Evolutionary conservation across 179 eudicot species (phyloP).

Genomic region (Silene coronaria): DNA sequence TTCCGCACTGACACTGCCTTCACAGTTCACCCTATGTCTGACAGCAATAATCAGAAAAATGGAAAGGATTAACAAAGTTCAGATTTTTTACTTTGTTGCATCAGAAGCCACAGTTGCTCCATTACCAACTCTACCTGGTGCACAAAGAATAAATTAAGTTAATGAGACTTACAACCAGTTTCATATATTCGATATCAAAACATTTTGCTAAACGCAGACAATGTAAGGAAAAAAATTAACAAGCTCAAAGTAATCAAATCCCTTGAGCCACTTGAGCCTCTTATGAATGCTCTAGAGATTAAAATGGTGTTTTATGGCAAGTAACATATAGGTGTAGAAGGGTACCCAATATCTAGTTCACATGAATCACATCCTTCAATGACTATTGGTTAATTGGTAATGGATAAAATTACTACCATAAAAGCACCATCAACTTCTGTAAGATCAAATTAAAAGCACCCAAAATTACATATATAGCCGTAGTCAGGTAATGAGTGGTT

Average conservation of each 20-base stretch:
- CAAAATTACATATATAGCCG: neutral
- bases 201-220: neutral
- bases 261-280: no score
- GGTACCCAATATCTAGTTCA: neutral
- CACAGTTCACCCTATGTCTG: no score
- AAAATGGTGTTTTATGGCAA: neutral
- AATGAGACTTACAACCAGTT: neutral
- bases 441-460: neutral
- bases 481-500: neutral
- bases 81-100: slow-evolving; percentile 68
- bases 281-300: no score
- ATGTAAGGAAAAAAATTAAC: neutral
- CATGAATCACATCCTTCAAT: neutral
- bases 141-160: slow-evolving; percentile 4
- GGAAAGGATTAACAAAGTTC: neutral
- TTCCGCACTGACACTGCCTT: no score
- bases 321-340: neutral
- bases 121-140: slow-evolving; percentile 60
- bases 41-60: neutral
- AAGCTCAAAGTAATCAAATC: neutral
- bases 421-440: neutral
- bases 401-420: neutral
- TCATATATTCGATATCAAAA: neutral
- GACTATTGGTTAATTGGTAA: neutral
- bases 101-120: slow-evolving; percentile 62